Percentiles rank a stretch among this genome's conserved stretches.
phyloP scores from a whole-genome alignment of 495 filamentous ascomycete species.

The Saxispiralis lemnorum region DNA sequence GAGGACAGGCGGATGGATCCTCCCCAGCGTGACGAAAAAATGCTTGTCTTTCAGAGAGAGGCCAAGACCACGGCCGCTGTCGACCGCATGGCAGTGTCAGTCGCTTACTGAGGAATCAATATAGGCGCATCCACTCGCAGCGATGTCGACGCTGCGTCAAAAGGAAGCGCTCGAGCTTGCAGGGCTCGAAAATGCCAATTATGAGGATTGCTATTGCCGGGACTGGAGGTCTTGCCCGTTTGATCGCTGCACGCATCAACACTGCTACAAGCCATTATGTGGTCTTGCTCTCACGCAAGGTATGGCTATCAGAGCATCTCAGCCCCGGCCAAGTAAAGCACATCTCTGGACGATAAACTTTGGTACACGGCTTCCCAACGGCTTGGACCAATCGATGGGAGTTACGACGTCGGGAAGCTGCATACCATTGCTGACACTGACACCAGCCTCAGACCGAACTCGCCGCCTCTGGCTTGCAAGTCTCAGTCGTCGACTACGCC shows the following conservation, averaged over 20 bases:
- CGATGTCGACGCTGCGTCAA: not conserved
- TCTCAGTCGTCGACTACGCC: constrained; percentile 46
- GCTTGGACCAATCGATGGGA: too few species aligned
- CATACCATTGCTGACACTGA: not conserved
- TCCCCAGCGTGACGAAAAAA: too few species aligned
- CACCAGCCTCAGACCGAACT: constrained; percentile 22
- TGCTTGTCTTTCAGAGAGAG: too few species aligned
- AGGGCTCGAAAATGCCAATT: constrained; percentile 21
- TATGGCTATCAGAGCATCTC: constrained; percentile 20
- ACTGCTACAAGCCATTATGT: constrained; percentile 42
- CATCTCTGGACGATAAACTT: too few species aligned
- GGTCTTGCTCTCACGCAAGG: constrained; percentile 47
- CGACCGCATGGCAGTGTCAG: too few species aligned
- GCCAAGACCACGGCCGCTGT: too few species aligned
- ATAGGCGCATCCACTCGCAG: constrained; percentile 1
- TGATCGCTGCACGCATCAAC: constrained; percentile 42
- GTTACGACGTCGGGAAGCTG: too few species aligned
- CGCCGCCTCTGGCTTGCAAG: constrained; percentile 33
- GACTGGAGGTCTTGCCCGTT: constrained; percentile 46
- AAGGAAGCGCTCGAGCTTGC: too few species aligned
- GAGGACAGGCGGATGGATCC: too few species aligned
- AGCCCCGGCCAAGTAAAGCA: too few species aligned
- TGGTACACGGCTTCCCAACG: too few species aligned
- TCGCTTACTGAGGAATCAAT: too few species aligned
- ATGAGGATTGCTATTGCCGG: constrained; percentile 63